Percentiles rank a stretch among this genome's conserved stretches.
phyloP scores from a whole-genome alignment of 2,329 filamentous ascomycete genomes.

The Dendryphion nanum region DNA sequence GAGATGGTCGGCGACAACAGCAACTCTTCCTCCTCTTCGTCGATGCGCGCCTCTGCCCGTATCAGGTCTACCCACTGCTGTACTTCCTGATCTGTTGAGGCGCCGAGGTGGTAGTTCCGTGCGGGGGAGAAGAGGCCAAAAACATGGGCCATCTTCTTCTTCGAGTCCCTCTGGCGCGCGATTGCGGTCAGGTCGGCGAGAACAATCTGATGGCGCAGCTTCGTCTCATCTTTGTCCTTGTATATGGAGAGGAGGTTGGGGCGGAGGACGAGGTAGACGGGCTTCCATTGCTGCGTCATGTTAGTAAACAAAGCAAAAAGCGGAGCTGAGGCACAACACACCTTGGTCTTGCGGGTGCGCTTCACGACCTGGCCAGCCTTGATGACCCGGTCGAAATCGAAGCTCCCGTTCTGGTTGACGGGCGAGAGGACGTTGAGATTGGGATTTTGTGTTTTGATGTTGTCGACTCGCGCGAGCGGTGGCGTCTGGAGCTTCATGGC shows the following conservation, averaged over 20 bases:
- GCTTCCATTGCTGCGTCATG: conserved; percentile 76
- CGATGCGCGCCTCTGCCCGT: conserved; percentile 74
- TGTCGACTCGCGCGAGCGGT: conserved; percentile 21
- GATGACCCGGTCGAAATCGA: conserved; percentile 90
- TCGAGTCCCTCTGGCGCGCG: conserved; percentile 82
- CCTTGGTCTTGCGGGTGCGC: conserved; percentile 91
- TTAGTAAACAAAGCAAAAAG: conserved; percentile 8
- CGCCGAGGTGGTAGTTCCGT: conserved; percentile 88
- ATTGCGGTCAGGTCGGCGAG: conserved; percentile 90
- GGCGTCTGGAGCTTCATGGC: conserved; percentile 28
- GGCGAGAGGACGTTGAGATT: conserved; percentile 70
- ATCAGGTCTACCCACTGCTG: conserved; percentile 85
- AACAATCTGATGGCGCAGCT: conserved; percentile 82
- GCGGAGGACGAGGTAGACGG: conserved; percentile 82
- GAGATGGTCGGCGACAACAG: conserved; percentile 64
- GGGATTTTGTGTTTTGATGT: conserved; percentile 18
- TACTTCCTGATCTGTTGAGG: conserved; percentile 68
- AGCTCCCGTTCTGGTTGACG: conserved; percentile 92
- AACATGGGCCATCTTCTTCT: conserved; percentile 80
- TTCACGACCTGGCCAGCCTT: conserved; percentile 86
- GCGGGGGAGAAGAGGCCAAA: conserved; percentile 92
- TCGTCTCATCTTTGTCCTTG: conserved; percentile 85
- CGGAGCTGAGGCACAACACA: conserved; percentile 34
- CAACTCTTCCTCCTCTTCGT: conserved; percentile 83
- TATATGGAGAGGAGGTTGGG: conserved; percentile 91